These are phyloP conservation scores for Hemileccinum rubropunctum DNA, from an alignment of 768 basidiomycete species.

Conservation along the genomic window DNA sequence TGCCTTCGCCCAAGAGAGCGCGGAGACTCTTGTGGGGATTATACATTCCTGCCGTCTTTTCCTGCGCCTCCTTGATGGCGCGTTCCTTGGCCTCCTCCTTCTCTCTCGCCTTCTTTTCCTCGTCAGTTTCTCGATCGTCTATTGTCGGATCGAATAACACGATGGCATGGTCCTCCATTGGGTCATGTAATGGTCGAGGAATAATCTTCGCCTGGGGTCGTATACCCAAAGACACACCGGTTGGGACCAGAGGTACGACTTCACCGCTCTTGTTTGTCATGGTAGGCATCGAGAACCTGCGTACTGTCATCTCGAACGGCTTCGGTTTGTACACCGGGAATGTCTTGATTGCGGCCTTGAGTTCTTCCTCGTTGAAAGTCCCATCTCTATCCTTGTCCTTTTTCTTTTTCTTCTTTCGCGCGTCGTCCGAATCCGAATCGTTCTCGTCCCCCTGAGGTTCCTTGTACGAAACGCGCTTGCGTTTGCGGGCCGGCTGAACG, in stretches of 20 bases:
- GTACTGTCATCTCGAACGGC: slow-evolving; percentile 58
- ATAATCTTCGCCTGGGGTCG: slow-evolving; percentile 76
- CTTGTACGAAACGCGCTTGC: slow-evolving; percentile 87
- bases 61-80: slow-evolving; percentile 59
- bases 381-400: slow-evolving; percentile 58
- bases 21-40: slow-evolving; percentile 93
- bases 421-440: slow-evolving; percentile 53
- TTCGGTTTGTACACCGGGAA: slow-evolving; percentile 83
- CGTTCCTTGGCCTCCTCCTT: slow-evolving; percentile 69
- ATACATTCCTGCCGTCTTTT: slow-evolving; percentile 70
- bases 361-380: slow-evolving; percentile 61
- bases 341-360: slow-evolving; percentile 58
- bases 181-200: slow-evolving; percentile 93
- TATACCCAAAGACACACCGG: slow-evolving; percentile 80
- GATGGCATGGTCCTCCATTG: slow-evolving; percentile 97
- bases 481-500: slow-evolving; percentile 70
- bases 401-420: slow-evolving; percentile 60
- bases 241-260: slow-evolving; percentile 49
- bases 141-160: slow-evolving; percentile 96
- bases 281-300: slow-evolving; percentile 80
- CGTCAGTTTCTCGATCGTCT: slow-evolving; percentile 87
- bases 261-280: slow-evolving; percentile 74
- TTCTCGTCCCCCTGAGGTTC: slow-evolving; percentile 58
- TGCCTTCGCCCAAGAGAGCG: slow-evolving; percentile 68
- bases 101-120: slow-evolving; percentile 71